These are phyloP conservation scores for Sisymbrium altissimum DNA, from an alignment of 345 rosid genomes.

Conservation along the genomic window DNA sequence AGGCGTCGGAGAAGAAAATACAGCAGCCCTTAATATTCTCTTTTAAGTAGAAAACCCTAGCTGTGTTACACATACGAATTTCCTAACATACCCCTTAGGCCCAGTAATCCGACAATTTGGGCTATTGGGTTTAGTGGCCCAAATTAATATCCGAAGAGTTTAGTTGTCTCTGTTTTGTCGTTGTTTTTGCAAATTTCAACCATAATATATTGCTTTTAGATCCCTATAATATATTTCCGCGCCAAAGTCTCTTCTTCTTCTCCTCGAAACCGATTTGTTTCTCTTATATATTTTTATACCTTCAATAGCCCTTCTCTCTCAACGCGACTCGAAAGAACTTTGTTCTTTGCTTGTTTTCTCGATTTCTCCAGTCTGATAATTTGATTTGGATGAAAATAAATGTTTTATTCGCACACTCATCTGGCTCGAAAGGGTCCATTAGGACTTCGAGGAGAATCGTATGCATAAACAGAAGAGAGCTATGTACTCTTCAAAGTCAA, in stretches of 20 bases:
- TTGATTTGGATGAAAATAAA: background rate
- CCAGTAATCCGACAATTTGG: background rate
- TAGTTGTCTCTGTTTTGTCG: no score
- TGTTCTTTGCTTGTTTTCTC: background rate
- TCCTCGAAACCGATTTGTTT: background rate
- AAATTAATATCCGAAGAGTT: background rate
- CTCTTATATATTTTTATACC: background rate
- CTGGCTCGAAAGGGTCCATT: slow-evolving; percentile 72
- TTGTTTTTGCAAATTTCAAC: no score
- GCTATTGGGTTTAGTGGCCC: slow-evolving; percentile 16
- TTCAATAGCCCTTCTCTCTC: background rate
- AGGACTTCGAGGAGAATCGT: no score
- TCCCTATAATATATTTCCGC: background rate
- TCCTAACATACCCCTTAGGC: slow-evolving; percentile 18
- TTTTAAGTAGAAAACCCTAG: slow-evolving; percentile 26
- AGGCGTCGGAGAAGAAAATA: background rate
- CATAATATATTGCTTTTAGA: no score
- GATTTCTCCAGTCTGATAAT: background rate
- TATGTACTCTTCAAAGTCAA: no score
- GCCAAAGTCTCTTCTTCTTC: background rate
- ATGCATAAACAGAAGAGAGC: no score
- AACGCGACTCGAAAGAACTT: background rate
- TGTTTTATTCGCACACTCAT: slow-evolving; percentile 81
- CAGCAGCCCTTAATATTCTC: background rate
- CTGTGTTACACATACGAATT: background rate